phyloP scores from a whole-genome alignment of 73 alveolate genomes.

The Effrenium voratum region DNA sequence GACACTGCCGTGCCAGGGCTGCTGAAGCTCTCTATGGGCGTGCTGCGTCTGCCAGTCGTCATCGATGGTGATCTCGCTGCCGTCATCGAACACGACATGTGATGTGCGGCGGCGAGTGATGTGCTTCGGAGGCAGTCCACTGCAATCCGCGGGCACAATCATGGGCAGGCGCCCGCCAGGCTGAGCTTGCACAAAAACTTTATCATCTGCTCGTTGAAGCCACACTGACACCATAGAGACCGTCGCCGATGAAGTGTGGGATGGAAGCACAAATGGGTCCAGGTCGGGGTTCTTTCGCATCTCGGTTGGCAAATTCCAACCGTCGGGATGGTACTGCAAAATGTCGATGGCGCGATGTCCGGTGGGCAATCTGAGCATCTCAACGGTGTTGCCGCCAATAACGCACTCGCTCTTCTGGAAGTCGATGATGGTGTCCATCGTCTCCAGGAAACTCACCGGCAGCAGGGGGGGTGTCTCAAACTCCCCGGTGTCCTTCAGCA shows the following conservation, averaged over 20 bases:
- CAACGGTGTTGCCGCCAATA: not conserved
- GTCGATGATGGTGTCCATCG: conserved; percentile 2
- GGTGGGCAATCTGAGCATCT: not conserved
- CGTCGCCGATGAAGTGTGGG: too few species aligned
- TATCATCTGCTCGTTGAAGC: too few species aligned
- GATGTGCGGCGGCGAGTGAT: too few species aligned
- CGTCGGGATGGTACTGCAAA: not conserved
- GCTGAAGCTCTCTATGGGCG: too few species aligned
- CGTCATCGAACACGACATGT: not conserved
- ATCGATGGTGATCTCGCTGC: not conserved
- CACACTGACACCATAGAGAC: too few species aligned
- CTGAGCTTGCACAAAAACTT: too few species aligned
- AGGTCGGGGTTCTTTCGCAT: not conserved
- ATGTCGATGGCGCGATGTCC: not conserved
- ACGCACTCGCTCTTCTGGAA: not conserved
- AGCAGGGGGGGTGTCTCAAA: conserved; percentile 14
- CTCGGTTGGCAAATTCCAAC: not conserved
- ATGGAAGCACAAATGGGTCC: not conserved
- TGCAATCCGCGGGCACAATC: too few species aligned
- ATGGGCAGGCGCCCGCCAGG: too few species aligned
- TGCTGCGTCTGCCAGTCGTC: not conserved
- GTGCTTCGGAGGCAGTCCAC: too few species aligned
- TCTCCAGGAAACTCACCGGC: not conserved
- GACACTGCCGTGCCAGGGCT: too few species aligned
- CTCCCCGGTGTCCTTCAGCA: not conserved